Evolutionary conservation across 139 green algal species (phyloP).

Genomic region (Chlorella ohadii): DNA sequence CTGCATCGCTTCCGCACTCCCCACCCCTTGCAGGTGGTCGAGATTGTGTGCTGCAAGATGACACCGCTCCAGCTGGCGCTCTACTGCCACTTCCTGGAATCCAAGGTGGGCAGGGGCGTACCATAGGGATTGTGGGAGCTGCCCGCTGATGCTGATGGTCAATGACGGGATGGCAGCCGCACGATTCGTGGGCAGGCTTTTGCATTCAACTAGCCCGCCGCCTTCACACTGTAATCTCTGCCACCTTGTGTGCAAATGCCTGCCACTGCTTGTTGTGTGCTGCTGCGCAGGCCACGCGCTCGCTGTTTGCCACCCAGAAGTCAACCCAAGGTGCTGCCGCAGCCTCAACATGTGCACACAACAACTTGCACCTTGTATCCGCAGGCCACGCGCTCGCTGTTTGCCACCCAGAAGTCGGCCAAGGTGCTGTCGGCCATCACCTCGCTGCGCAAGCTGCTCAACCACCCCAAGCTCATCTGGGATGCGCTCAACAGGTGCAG

Average conservation of each 20-base stretch:
- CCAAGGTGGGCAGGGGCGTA: neutral
- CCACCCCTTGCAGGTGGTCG: conserved; percentile 74
- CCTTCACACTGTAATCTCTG: too few relatives aligned
- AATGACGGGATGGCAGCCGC: too few relatives aligned
- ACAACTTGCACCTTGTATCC: too few relatives aligned
- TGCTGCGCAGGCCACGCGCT: conserved; percentile 53
- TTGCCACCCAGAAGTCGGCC: conserved; percentile 56
- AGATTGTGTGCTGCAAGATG: conserved; percentile 96
- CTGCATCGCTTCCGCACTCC: too few relatives aligned
- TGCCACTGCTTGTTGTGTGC: neutral
- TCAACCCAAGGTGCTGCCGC: too few relatives aligned
- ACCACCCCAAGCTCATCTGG: conserved; percentile 89
- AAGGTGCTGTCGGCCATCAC: conserved; percentile 90
- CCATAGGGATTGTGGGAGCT: neutral
- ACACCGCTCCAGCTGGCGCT: conserved; percentile 88
- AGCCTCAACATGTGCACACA: too few relatives aligned
- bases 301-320: conserved; percentile 66
- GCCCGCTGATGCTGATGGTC: too few relatives aligned
- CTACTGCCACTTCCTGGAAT: conserved; percentile 65
- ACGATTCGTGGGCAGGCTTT: too few relatives aligned
- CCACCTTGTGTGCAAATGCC: too few relatives aligned
- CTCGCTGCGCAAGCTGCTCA: conserved; percentile 97
- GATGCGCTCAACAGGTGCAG: conserved; percentile 33
- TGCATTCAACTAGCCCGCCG: too few relatives aligned
- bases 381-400: conserved; percentile 70